Conservation (phyloP, 352 stramenopile genomes). For the Aphanomyces astaci region DNA sequence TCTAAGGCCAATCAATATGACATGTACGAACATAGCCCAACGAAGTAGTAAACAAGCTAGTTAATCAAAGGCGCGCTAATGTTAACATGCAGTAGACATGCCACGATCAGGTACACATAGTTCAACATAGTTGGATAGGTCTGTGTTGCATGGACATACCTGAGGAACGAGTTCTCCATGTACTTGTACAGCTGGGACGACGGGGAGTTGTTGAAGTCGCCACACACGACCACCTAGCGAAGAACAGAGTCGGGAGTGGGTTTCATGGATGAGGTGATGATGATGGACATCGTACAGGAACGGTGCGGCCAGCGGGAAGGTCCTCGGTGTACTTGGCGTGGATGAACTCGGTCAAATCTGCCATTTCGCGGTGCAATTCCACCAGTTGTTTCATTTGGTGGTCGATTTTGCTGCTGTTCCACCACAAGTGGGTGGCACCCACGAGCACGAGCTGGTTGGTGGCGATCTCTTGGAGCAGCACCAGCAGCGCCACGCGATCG, state of each 20-base stretch:
- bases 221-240: constrained; percentile 60
- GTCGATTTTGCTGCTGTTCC: constrained; percentile 82
- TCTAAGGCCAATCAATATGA: neutral
- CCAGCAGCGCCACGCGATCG: constrained; percentile 77
- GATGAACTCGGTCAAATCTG: constrained; percentile 65
- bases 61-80: too few species aligned
- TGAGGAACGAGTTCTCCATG: constrained; percentile 82
- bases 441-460: constrained; percentile 76
- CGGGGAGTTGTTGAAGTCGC: constrained; percentile 84
- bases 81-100: too few species aligned
- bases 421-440: constrained; percentile 80
- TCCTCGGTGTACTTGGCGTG: constrained; percentile 83
- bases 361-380: constrained; percentile 76
- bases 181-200: constrained; percentile 80
- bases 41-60: too few species aligned
- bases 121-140: too few species aligned
- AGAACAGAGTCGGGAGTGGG: neutral
- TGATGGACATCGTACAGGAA: constrained; percentile 43
- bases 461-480: constrained; percentile 73
- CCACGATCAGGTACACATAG: too few species aligned
- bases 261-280: neutral
- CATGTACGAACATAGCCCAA: too few species aligned
- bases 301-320: constrained; percentile 40
- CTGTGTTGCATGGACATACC: too few species aligned
- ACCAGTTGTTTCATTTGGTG: constrained; percentile 81